Base-by-base conservation (phyloP, 1,284 basidiomycete species). In the Pseudozyma tsukubaensis region DNA sequence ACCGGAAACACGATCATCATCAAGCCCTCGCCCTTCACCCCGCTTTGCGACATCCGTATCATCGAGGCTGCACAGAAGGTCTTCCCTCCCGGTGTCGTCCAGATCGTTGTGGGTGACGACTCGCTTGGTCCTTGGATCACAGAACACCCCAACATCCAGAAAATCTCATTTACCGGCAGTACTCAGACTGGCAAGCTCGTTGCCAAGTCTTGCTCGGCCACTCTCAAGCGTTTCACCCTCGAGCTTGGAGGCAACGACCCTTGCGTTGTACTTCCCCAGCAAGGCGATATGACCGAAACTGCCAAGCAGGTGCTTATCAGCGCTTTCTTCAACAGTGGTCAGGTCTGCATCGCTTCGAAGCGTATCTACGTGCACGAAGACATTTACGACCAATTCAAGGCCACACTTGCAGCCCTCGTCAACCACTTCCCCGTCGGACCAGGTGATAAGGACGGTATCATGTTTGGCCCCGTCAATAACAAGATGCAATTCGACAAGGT, bases 401-500 rank as follows among this genome's bases (percentile, higher is more conserved):
- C 48, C 1, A 59, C 61, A 1, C 24, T 67, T 9, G 62, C 50
- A 5, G 39, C 62, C 35, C 52, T 54, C 12, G 44, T 56, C n/a
- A 35, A 77, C 40, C 36, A 59, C 51, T 55, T 67, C 43, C 62
- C 59, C 44, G 59, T 77, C 16, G 75, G 75, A 13, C 51, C 54
- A 4, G 72, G 72, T 39, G 43, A 44, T 18, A 55, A 75, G 32
- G 59, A 70, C 19, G 72, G 64, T 13, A 55, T 61, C 48, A 57
- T 64, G 50, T 64, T 64, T 29, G 75, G 72, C 13, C 75, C 72
- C 11, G 44, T 75, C 49, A 75, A 67, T 59, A 75, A 75, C 56
- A 67, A 72, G 63, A 75, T 75, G 67, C 72, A 77, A 63, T 69
- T 59, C 56, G 50, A 64, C 45, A 77, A 77, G 59, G 71, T 77